Conservation (phyloP, 2,329 filamentous ascomycete species). For the Penicillium sp. region DNA sequence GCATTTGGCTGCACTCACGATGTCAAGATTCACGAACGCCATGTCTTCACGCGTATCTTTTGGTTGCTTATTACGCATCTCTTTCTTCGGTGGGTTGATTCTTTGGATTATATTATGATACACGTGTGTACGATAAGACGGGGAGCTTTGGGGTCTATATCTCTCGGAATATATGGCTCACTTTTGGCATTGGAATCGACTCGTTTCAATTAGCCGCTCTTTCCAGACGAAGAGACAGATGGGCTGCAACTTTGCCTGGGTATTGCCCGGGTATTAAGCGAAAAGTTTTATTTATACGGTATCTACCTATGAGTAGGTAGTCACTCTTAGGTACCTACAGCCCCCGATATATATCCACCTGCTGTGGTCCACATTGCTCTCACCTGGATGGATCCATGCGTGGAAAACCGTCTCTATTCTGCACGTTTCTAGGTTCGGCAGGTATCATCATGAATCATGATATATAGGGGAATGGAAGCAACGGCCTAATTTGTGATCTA, state of each 20-base stretch:
- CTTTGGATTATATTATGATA: not conserved
- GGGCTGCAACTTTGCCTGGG: not conserved
- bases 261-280: not conserved
- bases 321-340: no score
- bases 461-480: no score
- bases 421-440: no score
- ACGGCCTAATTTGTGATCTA: no score
- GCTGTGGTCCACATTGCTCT: no score
- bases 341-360: no score
- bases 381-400: no score
- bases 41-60: not conserved
- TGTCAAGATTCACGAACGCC: slow-evolving; percentile 5
- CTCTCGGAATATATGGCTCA: not conserved
- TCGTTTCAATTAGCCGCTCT: not conserved
- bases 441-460: no score
- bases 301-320: no score
- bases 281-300: not conserved
- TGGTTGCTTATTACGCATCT: not conserved
- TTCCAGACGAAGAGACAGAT: not conserved
- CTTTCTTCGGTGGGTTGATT: not conserved
- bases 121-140: not conserved
- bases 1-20: not conserved
- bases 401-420: no score
- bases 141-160: not conserved
- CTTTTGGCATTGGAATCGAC: no score